These are phyloP conservation scores for Daldinia decipiens DNA, from an alignment of 495 filamentous ascomycete species.

Conservation along the genomic window DNA sequence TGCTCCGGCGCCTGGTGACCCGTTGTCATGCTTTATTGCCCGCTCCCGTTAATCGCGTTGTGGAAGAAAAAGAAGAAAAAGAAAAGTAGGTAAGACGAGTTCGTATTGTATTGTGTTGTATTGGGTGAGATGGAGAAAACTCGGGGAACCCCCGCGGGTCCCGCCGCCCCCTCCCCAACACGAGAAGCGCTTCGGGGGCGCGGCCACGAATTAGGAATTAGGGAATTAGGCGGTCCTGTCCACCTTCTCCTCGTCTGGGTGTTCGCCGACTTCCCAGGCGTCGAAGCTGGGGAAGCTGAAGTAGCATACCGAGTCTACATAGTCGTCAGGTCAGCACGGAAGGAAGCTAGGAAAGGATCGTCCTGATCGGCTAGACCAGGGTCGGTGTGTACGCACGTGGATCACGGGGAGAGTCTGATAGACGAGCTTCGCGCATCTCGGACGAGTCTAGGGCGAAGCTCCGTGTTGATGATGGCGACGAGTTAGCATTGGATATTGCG, in stretches of 20 bases:
- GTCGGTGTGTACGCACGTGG: slow-evolving; percentile 26
- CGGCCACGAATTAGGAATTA: slow-evolving; percentile 2
- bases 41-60: slow-evolving; percentile 22
- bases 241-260: slow-evolving; percentile 51
- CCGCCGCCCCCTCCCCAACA: not conserved
- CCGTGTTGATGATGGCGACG: slow-evolving; percentile 51
- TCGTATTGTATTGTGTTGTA: not conserved
- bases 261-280: slow-evolving; percentile 53
- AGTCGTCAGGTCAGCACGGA: slow-evolving; percentile 26
- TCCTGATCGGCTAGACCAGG: slow-evolving; percentile 9
- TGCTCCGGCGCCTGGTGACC: slow-evolving; percentile 41
- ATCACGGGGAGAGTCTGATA: slow-evolving; percentile 46
- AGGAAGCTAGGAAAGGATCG: not conserved
- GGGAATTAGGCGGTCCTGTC: slow-evolving; percentile 28
- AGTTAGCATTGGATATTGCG: slow-evolving; percentile 56
- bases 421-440: slow-evolving; percentile 45
- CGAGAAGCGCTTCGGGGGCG: slow-evolving; percentile 8
- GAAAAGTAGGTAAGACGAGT: slow-evolving; percentile 27
- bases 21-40: slow-evolving; percentile 40
- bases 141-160: slow-evolving; percentile 34
- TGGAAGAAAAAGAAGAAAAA: not conserved
- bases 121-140: slow-evolving; percentile 3
- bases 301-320: slow-evolving; percentile 56
- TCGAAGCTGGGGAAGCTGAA: slow-evolving; percentile 69
- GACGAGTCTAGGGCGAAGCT: slow-evolving; percentile 51